Evolutionary conservation across 2,329 filamentous ascomycete genomes (phyloP).

Genomic region (Penicillium hesseltinei): DNA sequence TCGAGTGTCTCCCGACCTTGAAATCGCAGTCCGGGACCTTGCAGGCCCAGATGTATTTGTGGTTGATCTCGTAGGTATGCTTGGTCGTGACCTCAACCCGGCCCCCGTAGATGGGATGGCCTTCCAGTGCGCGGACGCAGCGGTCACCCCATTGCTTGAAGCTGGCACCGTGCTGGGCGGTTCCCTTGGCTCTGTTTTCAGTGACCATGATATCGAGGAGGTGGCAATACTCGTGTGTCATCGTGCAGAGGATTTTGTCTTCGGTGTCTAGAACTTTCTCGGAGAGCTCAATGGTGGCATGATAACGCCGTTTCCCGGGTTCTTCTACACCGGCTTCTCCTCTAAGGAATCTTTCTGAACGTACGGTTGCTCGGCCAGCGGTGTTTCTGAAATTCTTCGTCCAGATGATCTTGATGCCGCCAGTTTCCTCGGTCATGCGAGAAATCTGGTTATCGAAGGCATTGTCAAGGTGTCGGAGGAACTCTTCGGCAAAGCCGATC

Average conservation of each 20-base stretch:
- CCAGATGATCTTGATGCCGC: slow-evolving; percentile 61
- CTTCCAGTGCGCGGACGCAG: slow-evolving; percentile 37
- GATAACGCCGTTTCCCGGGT: slow-evolving; percentile 47
- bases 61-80: slow-evolving; percentile 85
- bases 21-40: slow-evolving; percentile 55
- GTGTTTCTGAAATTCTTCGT: slow-evolving; percentile 62
- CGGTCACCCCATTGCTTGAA: slow-evolving; percentile 69
- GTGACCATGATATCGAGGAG: slow-evolving; percentile 87
- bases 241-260: slow-evolving; percentile 75
- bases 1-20: slow-evolving; percentile 80
- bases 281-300: slow-evolving; percentile 81
- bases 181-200: slow-evolving; percentile 50
- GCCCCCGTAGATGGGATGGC: slow-evolving; percentile 54
- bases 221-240: slow-evolving; percentile 98
- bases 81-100: slow-evolving; percentile 79
- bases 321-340: background rate
- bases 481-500: slow-evolving; percentile 51
- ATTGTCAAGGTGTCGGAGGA: slow-evolving; percentile 57
- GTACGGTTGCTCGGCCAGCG: slow-evolving; percentile 61
- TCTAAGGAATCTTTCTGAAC: slow-evolving; percentile 21
- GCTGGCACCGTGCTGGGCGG: slow-evolving; percentile 69
- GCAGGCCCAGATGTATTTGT: slow-evolving; percentile 88
- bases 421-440: slow-evolving; percentile 50
- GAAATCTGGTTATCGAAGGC: slow-evolving; percentile 52
- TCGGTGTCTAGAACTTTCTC: slow-evolving; percentile 82